Conservation (phyloP, 164 flowering plant species). For the Vitis rotundifolia region DNA sequence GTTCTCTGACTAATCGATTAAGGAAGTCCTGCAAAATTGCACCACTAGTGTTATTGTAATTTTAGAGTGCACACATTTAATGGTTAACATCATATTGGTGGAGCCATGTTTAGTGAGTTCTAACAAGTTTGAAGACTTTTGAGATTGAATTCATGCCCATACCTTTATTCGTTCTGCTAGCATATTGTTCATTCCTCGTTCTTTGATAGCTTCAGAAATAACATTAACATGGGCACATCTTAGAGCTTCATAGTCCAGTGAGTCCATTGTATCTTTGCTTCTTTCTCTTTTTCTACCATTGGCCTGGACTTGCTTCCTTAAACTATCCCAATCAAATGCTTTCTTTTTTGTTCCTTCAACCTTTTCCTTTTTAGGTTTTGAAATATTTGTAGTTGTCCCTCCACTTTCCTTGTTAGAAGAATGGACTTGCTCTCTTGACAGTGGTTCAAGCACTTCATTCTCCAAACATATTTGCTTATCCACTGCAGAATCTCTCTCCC, state of each 20-base stretch:
- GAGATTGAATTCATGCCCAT: background rate
- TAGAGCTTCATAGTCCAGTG: conserved; percentile 81
- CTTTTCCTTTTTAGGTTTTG: conserved; percentile 37
- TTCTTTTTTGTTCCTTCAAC: conserved; percentile 33
- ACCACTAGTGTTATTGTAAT: conserved; percentile 1
- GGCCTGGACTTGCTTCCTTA: conserved; percentile 48
- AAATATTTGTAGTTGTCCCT: conserved; percentile 14
- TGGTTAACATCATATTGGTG: background rate
- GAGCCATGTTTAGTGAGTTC: background rate
- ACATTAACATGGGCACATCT: conserved; percentile 60
- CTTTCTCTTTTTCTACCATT: conserved; percentile 44
- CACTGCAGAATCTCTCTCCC: conserved; percentile 2
- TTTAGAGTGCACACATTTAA: background rate
- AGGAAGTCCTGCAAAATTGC: conserved; percentile 41
- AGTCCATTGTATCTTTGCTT: conserved; percentile 56
- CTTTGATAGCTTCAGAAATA: conserved; percentile 70
- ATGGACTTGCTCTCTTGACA: conserved; percentile 14
- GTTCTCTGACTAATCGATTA: conserved; percentile 42
- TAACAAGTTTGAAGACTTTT: background rate
- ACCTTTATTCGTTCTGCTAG: conserved; percentile 90
- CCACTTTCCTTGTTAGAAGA: conserved; percentile 13
- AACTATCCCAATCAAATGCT: conserved; percentile 66
- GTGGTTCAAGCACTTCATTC: conserved; percentile 14
- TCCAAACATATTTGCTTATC: conserved; percentile 5
- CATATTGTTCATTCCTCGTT: conserved; percentile 92